Evolutionary conservation across 371 early-diverging fungal species (phyloP), one percentile per base, ranked within the genome.

Genomic region (Encephalitozoon cuniculi): DNA sequence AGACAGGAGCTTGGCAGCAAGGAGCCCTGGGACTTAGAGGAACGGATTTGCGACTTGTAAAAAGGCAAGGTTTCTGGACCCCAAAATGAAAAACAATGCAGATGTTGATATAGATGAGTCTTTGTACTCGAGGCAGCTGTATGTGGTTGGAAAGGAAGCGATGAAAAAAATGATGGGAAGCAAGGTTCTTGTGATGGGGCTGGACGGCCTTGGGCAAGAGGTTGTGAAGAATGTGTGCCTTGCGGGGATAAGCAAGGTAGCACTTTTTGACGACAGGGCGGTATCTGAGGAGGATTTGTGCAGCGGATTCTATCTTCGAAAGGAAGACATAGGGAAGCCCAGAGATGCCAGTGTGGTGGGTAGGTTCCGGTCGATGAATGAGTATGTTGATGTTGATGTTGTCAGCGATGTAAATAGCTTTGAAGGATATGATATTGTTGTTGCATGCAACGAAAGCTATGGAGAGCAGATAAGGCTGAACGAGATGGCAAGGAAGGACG

Each of bases 151-250:
- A 30, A 93, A 93, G 83, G 97, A 96, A 72, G 98, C 99, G 73
- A 97, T 97, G 97, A 88, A 91, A 79, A 93, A 92, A 86, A 96
- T 99, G 97, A 89, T 92, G 82, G 84, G 86, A 55, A 92, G 94
- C 68, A 92, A 94, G 84, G 94, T 99, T 23, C 88, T 99, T 41
- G 89, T 99, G 65, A 87, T 96, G 43, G 98, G 98, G 11, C 83
- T 96, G 54, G 91, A 91, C 80, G 96, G 96, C 49, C 89, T 96
- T 74, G 99, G 97, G 71, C 90, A 93, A 55, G 99, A 99, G 86
- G 92, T 98, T 75, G 93, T 95, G 81, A 99, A 99, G 85, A 97
- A 99, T 86, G 89, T 99, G 53, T 89, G 94, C 78, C 89, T 99
- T 32, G 97, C 97, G 64, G 99, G 99, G 74, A 94, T 99, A 75